Base-by-base conservation (phyloP, 768 basidiomycete species). In the Trametes villosa region DNA sequence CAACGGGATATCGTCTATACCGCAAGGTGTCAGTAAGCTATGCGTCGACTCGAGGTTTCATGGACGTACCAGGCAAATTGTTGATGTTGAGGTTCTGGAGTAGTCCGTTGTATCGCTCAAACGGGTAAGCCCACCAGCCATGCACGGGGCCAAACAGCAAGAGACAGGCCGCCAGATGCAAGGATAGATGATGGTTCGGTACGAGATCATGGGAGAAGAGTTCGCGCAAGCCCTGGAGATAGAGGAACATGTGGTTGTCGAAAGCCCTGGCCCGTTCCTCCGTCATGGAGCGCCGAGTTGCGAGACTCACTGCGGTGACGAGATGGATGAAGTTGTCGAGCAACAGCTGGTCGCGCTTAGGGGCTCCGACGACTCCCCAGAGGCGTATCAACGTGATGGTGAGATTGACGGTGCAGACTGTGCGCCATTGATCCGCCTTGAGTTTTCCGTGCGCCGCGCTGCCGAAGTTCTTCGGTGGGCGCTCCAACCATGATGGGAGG, bases 301-400 rank as follows among this genome's bases (percentile, higher is more conserved):
- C 31, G 31, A 50, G 27, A 57, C 45, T 15, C 5, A 38, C 36
- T 18, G 36, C 36, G 5, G 42, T 44, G 42, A 44, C n/a, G 30
- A 60, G 59, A 26, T 60, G 50, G 13, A 60, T 24, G 41, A 53
- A 60, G 33, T 60, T 60, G 9, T 50, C 24, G 13, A 60, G 31
- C 17, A 45, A 9, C 0, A 24, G 20, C 1, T n/a, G 44, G 2
- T 71, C 44, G 2, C 67, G 47, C 9, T 45, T 53, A 1, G 54
- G 44, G 6, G 57, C 30, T 1, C 2, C 13, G 9, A 24, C 27
- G 9, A 38, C 17, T 11, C 74, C 71, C 79, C 78, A 80, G 0
- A 79, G 67, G 2, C 74, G 67, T 15, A 70, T 65, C 0, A 80
- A 63, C 0, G 77, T 75, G 22, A 76, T 64, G 4, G 72, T 72